Percentiles rank a stretch among this genome's conserved stretches.
These are phyloP conservation scores for Entomortierella parvispora DNA, from an alignment of 192 early-diverging fungal species.

Conservation along the genomic window DNA sequence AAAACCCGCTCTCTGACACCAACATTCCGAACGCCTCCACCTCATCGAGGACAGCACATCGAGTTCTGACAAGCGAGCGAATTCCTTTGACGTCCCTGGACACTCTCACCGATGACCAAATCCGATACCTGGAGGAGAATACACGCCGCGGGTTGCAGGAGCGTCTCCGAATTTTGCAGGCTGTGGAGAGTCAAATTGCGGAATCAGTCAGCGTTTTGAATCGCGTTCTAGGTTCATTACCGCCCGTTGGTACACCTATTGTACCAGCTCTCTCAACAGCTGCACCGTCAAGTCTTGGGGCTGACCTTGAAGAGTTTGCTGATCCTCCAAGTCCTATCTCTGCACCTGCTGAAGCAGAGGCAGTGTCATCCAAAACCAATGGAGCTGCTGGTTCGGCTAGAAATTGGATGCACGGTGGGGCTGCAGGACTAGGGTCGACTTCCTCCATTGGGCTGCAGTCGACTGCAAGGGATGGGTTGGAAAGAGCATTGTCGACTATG, in stretches of 20 bases:
- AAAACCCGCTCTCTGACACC: background rate
- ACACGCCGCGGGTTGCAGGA: conserved; percentile 72
- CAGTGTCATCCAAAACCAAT: conserved; percentile 5
- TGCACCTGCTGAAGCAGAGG: background rate
- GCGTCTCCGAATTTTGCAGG: conserved; percentile 70
- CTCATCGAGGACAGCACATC: conserved; percentile 10
- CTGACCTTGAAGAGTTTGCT: background rate
- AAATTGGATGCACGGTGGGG: conserved; percentile 12
- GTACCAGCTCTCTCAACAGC: background rate
- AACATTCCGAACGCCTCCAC: conserved; percentile 9
- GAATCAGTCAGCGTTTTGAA: conserved; percentile 55
- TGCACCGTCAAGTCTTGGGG: conserved; percentile 19
- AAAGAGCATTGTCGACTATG: background rate
- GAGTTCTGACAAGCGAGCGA: conserved; percentile 15
- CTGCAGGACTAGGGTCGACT: background rate
- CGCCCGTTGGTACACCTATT: conserved; percentile 24
- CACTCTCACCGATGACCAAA: conserved; percentile 66
- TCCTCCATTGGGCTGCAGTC: conserved; percentile 19
- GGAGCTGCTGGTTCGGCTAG: conserved; percentile 10
- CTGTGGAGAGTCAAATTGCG: conserved; percentile 68
- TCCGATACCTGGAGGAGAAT: conserved; percentile 60
- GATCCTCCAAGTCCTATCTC: conserved; percentile 38
- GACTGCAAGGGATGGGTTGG: background rate
- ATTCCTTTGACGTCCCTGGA: conserved; percentile 54
- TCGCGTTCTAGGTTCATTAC: conserved; percentile 54